Conservation (phyloP, 2,329 filamentous ascomycete genomes). For the Stagonosporopsis vannaccii region DNA sequence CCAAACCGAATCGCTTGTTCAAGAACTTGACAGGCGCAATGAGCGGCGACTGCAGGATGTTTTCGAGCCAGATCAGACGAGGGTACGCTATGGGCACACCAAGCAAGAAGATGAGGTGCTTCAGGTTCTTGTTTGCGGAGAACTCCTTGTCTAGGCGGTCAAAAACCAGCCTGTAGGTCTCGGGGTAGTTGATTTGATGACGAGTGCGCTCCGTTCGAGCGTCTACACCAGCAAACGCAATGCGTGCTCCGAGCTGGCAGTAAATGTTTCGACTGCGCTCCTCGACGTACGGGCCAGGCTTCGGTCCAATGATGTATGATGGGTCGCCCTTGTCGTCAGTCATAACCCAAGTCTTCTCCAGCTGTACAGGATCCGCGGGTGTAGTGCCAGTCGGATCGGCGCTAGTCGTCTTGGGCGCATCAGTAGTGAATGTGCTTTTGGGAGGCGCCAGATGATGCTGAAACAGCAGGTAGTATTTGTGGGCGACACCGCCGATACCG, state of each 20-base stretch:
- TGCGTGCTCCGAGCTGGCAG: slow-evolving; percentile 69
- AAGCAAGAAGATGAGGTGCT: slow-evolving; percentile 68
- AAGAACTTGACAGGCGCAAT: slow-evolving; percentile 89
- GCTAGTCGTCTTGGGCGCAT: slow-evolving; percentile 64
- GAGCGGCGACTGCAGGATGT: slow-evolving; percentile 83
- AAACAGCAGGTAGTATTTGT: slow-evolving; percentile 70
- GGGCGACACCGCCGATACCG: slow-evolving; percentile 66
- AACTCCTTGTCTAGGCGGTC: slow-evolving; percentile 62
- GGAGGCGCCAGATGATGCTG: slow-evolving; percentile 84
- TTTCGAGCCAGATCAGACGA: slow-evolving; percentile 95
- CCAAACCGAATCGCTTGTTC: slow-evolving; percentile 88
- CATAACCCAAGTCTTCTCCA: slow-evolving; percentile 76
- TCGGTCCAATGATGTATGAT: slow-evolving; percentile 79
- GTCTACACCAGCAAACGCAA: slow-evolving; percentile 68
- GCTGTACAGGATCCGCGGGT: slow-evolving; percentile 71
- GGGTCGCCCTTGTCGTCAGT: slow-evolving; percentile 65
- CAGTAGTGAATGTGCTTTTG: slow-evolving; percentile 83
- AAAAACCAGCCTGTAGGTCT: slow-evolving; percentile 70
- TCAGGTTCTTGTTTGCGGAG: slow-evolving; percentile 62
- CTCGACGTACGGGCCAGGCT: slow-evolving; percentile 72
- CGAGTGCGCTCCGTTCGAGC: slow-evolving; percentile 78
- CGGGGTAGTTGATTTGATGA: slow-evolving; percentile 86
- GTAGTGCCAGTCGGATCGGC: slow-evolving; percentile 60
- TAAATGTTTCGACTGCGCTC: slow-evolving; percentile 68
- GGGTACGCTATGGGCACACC: slow-evolving; percentile 75